Conservation (phyloP, 371 early-diverging fungal genomes). For the Mucor saturninus region DNA sequence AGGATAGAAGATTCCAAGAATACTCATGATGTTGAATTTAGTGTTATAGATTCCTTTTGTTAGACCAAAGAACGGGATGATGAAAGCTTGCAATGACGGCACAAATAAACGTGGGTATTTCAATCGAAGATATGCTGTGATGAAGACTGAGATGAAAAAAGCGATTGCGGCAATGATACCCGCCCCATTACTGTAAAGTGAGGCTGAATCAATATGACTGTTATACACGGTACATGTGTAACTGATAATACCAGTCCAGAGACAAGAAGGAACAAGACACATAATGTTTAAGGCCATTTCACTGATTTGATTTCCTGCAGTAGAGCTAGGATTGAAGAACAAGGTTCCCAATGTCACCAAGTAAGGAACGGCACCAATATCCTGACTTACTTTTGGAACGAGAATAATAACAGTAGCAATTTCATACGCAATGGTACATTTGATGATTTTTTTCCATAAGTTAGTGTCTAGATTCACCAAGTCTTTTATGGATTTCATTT, state of each 20-base stretch:
- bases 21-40: constrained; percentile 31
- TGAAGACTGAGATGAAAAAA: constrained; percentile 38
- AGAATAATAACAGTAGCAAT: constrained; percentile 41
- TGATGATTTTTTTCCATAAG: constrained; percentile 47
- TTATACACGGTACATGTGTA: constrained; percentile 47
- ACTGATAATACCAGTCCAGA: constrained; percentile 34
- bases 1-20: constrained; percentile 42
- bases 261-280: constrained; percentile 33
- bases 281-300: constrained; percentile 40
- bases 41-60: constrained; percentile 36
- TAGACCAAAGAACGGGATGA: constrained; percentile 41
- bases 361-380: constrained; percentile 37
- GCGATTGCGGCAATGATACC: constrained; percentile 41
- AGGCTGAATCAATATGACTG: constrained; percentile 1
- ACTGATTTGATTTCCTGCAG: constrained; percentile 42
- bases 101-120: constrained; percentile 47
- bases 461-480: not conserved
- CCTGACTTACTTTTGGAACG: constrained; percentile 27
- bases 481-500: not conserved
- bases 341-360: constrained; percentile 41
- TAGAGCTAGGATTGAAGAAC: constrained; percentile 46
- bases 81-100: constrained; percentile 43
- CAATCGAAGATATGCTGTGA: constrained; percentile 39
- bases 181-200: constrained; percentile 42
- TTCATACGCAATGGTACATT: constrained; percentile 48